Conservation (phyloP, 306 rosid genomes). For the Pyrus bretschneideri region DNA sequence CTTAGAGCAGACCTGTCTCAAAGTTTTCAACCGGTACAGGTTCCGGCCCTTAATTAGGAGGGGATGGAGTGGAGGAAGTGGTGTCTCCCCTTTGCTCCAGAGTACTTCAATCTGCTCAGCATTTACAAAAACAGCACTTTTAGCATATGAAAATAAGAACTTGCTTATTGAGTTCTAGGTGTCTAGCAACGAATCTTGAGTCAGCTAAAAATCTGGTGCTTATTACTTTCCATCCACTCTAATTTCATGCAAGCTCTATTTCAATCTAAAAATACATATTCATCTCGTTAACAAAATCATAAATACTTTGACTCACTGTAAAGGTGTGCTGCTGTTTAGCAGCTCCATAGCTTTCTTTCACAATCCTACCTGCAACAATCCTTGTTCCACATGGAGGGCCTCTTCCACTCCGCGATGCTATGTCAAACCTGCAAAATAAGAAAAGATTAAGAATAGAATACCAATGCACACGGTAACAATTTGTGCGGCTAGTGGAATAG, state of each 20-base stretch:
- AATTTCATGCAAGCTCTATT: not conserved
- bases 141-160: slow-evolving; percentile 9
- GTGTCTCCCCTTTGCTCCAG: slow-evolving; percentile 92
- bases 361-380: slow-evolving; percentile 72
- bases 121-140: slow-evolving; percentile 4
- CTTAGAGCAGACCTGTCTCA: slow-evolving; percentile 65
- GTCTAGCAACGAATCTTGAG: not conserved
- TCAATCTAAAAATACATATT: not conserved
- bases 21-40: slow-evolving; percentile 72
- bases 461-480: not conserved
- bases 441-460: slow-evolving; percentile 4
- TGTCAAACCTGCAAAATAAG: slow-evolving; percentile 46
- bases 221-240: not conserved
- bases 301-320: slow-evolving; percentile 49
- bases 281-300: not conserved
- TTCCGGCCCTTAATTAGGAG: slow-evolving; percentile 85
- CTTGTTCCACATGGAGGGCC: slow-evolving; percentile 81
- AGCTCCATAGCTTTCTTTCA: slow-evolving; percentile 87
- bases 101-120: slow-evolving; percentile 73
- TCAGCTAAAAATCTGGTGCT: not conserved
- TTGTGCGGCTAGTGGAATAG: not conserved
- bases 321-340: slow-evolving; percentile 91
- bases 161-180: not conserved
- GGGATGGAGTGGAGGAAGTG: slow-evolving; percentile 77
- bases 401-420: slow-evolving; percentile 62